A percentile compares a stretch with the other conserved stretches of the same genome.
These are phyloP conservation scores for Ceratocystiopsis minuta DNA, from an alignment of 2,329 filamentous ascomycete genomes.

Conservation along the genomic window DNA sequence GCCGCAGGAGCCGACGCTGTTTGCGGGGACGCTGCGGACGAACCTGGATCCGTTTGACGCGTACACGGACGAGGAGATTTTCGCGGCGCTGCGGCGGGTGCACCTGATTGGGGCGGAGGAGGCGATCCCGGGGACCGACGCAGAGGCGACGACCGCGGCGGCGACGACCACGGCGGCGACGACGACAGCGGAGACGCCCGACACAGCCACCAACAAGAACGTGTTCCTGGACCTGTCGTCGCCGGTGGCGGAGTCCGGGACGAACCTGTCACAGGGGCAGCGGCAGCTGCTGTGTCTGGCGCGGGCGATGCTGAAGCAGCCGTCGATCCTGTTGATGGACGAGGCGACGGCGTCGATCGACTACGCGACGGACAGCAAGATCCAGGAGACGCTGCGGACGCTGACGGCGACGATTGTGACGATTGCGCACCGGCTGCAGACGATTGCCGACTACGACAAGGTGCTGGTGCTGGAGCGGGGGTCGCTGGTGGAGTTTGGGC, in stretches of 20 bases:
- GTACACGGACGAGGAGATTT: slow-evolving; percentile 83
- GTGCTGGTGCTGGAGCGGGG: slow-evolving; percentile 89
- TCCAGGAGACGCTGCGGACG: slow-evolving; percentile 91
- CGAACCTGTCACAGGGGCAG: slow-evolving; percentile 90
- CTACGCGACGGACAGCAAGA: slow-evolving; percentile 87
- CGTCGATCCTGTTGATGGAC: slow-evolving; percentile 95
- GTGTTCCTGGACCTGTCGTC: slow-evolving; percentile 78
- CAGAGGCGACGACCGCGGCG: slow-evolving; percentile 8
- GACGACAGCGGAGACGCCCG: neutral
- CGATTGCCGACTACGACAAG: slow-evolving; percentile 96
- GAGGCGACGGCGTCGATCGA: slow-evolving; percentile 96
- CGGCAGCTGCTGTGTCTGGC: slow-evolving; percentile 87
- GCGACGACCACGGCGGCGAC: slow-evolving; percentile 15
- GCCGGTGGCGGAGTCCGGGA: slow-evolving; percentile 72
- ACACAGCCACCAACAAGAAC: slow-evolving; percentile 67
- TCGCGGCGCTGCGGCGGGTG: slow-evolving; percentile 67
- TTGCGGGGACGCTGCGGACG: slow-evolving; percentile 76
- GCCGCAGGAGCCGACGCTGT: slow-evolving; percentile 88
- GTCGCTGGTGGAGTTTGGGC: slow-evolving; percentile 71
- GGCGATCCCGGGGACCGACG: slow-evolving; percentile 12
- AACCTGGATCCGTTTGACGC: slow-evolving; percentile 85
- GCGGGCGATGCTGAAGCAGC: slow-evolving; percentile 75
- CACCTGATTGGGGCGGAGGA: slow-evolving; percentile 60
- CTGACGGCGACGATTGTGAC: slow-evolving; percentile 88
- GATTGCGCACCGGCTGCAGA: slow-evolving; percentile 87